Evolutionary conservation across 1,284 basidiomycete species (phyloP).

Genomic region (Veloporphyrellus conicus): DNA sequence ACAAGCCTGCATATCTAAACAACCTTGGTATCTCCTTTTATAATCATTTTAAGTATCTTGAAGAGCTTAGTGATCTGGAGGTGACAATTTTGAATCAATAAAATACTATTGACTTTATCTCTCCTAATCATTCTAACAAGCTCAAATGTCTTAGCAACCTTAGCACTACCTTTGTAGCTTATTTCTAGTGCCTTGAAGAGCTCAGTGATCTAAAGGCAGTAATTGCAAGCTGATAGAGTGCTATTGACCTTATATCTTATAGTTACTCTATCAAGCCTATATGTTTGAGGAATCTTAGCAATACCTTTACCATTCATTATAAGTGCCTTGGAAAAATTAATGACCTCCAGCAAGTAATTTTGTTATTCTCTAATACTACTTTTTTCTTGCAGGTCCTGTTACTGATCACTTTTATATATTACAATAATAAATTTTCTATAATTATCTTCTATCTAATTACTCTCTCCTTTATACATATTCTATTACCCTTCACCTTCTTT

Average conservation of each 20-base stretch:
- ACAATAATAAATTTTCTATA: too few relatives aligned
- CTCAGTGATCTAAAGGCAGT: background rate
- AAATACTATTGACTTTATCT: background rate
- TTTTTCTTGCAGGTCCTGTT: too few relatives aligned
- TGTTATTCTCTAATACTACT: too few relatives aligned
- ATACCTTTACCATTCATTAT: background rate
- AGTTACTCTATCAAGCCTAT: background rate
- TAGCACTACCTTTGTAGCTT: background rate
- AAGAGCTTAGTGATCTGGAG: background rate
- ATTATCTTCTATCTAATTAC: too few relatives aligned
- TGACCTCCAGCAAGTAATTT: background rate
- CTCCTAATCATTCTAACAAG: background rate
- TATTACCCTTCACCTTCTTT: too few relatives aligned
- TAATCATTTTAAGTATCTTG: background rate
- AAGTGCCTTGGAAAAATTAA: background rate
- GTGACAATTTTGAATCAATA: background rate
- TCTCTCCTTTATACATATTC: too few relatives aligned
- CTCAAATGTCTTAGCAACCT: background rate
- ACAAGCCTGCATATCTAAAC: background rate
- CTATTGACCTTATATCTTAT: background rate
- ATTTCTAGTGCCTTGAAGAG: background rate
- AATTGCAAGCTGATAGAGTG: background rate
- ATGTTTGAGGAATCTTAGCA: background rate
- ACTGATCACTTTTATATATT: too few relatives aligned
- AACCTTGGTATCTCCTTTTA: background rate